Evolutionary conservation across 768 basidiomycete genomes (phyloP).

Genomic region (Fomitopsis serialis): DNA sequence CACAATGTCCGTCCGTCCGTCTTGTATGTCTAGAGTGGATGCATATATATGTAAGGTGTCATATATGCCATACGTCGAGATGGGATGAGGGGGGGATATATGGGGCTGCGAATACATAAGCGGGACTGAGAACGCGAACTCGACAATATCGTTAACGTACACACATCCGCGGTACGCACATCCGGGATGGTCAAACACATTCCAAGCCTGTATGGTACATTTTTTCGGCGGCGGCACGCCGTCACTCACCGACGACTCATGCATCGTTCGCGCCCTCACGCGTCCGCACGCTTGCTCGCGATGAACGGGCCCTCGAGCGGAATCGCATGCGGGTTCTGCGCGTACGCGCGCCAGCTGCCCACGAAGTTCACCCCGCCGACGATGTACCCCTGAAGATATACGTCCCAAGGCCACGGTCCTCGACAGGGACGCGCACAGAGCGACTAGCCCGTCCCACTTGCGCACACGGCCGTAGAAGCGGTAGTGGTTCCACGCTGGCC

Average conservation of each 20-base stretch:
- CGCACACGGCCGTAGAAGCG: slow-evolving; percentile 32
- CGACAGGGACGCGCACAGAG: slow-evolving; percentile 26
- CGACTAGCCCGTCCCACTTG: slow-evolving; percentile 32
- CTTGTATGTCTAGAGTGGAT: no score
- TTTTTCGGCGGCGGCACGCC: no score
- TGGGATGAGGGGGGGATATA: no score
- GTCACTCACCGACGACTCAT: no score
- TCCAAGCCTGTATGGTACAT: neutral
- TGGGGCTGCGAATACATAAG: no score
- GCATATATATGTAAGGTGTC: no score
- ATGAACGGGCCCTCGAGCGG: slow-evolving; percentile 65
- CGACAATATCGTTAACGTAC: no score
- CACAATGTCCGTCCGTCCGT: no score
- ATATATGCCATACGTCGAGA: no score
- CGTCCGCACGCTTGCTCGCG: slow-evolving; percentile 38
- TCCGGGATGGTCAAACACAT: no score
- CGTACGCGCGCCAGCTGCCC: slow-evolving; percentile 62
- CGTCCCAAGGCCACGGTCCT: slow-evolving; percentile 8
- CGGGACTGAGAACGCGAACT: no score
- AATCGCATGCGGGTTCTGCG: slow-evolving; percentile 34
- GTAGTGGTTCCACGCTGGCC: slow-evolving; percentile 31
- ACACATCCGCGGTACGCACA: no score
- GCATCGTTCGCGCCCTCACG: neutral
- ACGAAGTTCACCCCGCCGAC: slow-evolving; percentile 61
- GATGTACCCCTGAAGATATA: slow-evolving; percentile 67